Evolutionary conservation across 805 yeast species (phyloP).

Genomic region (Nakazawaea molendinolei): DNA sequence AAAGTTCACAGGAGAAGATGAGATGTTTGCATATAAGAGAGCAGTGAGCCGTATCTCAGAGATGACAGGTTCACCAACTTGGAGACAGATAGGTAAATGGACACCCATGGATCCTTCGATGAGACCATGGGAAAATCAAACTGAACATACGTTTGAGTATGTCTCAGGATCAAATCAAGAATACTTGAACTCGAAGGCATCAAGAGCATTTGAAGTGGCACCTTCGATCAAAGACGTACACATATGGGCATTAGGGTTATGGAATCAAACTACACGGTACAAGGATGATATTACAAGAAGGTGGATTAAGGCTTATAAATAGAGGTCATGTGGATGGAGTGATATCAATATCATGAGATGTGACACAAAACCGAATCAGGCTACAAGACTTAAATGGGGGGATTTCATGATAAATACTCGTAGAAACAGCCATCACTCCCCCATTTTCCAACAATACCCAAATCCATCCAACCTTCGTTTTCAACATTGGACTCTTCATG

Average conservation of each 20-base stretch:
- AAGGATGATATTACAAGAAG: conserved; percentile 48
- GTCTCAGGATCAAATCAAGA: conserved; percentile 4
- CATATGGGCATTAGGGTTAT: conserved; percentile 64
- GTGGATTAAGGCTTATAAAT: conserved; percentile 42
- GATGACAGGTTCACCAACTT: conserved; percentile 27
- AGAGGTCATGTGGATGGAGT: no score
- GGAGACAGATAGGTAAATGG: conserved; percentile 50
- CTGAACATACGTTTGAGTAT: not conserved
- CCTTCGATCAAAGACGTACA: conserved; percentile 40
- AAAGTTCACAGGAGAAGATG: conserved; percentile 74
- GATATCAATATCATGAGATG: no score
- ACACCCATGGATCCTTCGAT: conserved; percentile 41
- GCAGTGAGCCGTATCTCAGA: conserved; percentile 58
- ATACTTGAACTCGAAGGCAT: conserved; percentile 1
- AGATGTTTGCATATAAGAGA: conserved; percentile 63
- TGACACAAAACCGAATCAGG: no score
- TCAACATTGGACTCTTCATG: conserved; percentile 27
- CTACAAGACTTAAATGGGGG: no score
- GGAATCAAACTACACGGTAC: conserved; percentile 46
- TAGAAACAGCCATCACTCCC: conserved; percentile 73
- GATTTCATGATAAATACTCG: conserved; percentile 21
- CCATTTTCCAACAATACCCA: conserved; percentile 49
- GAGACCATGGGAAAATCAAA: conserved; percentile 51
- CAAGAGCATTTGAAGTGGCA: conserved; percentile 18
- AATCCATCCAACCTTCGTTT: conserved; percentile 44